Base-by-base conservation (phyloP, 352 stramenopile genomes). In the Globisporangium okanoganense region DNA sequence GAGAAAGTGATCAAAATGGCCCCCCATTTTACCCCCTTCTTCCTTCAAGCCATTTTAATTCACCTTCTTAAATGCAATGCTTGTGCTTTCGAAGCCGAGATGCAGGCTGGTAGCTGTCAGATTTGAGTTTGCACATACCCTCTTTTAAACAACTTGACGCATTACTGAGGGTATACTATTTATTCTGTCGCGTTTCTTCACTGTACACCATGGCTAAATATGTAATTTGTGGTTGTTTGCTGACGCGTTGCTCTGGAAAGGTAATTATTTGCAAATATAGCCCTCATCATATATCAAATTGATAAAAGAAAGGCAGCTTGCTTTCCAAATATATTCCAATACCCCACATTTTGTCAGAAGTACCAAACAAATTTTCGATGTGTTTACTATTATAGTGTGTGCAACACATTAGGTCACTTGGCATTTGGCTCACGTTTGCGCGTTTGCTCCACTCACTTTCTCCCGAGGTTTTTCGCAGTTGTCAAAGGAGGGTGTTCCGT, bases 391-490 rank as follows among this genome's bases (percentile, higher is more conserved):
- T 5, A 4, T 0, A 45, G 1, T 9, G 2, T 22, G 16, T 18
- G 8, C 16, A 5, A 20, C 3, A 12, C 8, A 4, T 22, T 45
- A 10, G 20, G 40, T 1, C 16, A 7, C 40, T 7, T 18, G 2
- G 5, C 0, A 3, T 22, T 45, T 45, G 40, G 40, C 27, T 51
- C 16, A 5, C 22, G 20, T 31, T 31, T 4, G 16, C n/a, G 18
- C 41, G 18, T 25, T 47, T 12, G 43, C n/a, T 31, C 44, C 44
- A 50, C 20, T 50, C 44, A 50, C n/a, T n/a, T n/a, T n/a, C 22
- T 2, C 43, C 56, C 56, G 44, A 62, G 56, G 56, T 62, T 62
- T 62, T 62, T 49, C 18, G 29, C 16, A 29, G 56, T 62, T 64
- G 58, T 24, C 33, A 20, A 50, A 64, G 29, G 36, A 58, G 36